These are phyloP conservation scores for Polytrichum formosum DNA, from an alignment of 225 moss, liverwort and hornwort genomes.

Conservation along the genomic window DNA sequence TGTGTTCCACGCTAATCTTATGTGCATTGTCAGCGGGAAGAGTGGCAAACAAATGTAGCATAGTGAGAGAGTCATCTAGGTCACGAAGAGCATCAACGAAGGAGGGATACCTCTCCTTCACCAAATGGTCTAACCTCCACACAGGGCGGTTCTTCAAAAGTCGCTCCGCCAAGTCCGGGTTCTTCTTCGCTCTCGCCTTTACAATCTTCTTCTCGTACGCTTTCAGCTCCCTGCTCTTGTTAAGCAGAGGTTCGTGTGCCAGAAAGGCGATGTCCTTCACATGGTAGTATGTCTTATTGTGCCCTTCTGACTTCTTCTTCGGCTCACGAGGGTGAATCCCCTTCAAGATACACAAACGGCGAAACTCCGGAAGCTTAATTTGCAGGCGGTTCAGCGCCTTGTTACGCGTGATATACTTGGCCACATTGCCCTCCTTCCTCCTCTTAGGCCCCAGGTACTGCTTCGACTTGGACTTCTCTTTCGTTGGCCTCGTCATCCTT, in stretches of 20 bases:
- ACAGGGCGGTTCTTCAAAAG: conserved; percentile 58
- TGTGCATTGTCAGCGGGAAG: conserved; percentile 72
- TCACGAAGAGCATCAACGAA: conserved; percentile 96
- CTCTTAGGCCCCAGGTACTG: conserved; percentile 46
- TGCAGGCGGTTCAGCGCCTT: conserved; percentile 85
- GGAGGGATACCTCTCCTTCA: conserved; percentile 91
- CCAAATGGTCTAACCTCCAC: conserved; percentile 75
- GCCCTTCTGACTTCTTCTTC: conserved; percentile 89
- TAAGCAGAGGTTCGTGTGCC: conserved; percentile 77
- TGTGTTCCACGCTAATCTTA: conserved; percentile 70
- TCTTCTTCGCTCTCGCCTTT: conserved; percentile 79
- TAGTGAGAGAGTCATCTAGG: conserved; percentile 88
- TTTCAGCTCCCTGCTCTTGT: conserved; percentile 76
- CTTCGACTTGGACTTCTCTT: conserved; percentile 57
- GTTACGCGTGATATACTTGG: conserved; percentile 85
- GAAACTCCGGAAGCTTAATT: conserved; percentile 88
- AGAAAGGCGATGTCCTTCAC: conserved; percentile 89
- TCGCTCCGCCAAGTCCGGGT: conserved; percentile 64
- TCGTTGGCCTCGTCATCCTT: conserved; percentile 49
- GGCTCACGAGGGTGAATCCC: conserved; percentile 96
- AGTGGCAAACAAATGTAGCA: conserved; percentile 81
- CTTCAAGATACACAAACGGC: conserved; percentile 87
- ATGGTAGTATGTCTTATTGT: conserved; percentile 94
- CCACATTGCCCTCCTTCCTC: conserved; percentile 70
- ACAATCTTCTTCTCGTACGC: conserved; percentile 82